Conservation (phyloP, 768 basidiomycete species). For the Xanthoconium stramineum region DNA sequence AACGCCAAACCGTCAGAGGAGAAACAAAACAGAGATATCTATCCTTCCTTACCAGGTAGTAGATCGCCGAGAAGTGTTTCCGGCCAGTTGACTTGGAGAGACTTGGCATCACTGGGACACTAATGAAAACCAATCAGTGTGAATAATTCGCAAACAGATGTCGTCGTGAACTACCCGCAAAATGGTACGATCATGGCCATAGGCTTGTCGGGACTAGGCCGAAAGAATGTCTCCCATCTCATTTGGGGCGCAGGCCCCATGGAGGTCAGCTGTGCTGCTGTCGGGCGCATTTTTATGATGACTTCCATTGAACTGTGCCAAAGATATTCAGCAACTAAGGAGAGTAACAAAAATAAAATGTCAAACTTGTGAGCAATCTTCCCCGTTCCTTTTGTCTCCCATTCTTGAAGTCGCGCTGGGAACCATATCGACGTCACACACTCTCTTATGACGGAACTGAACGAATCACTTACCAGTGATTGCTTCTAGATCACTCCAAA, state of each 20-base stretch:
- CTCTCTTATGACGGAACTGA: constrained; percentile 5
- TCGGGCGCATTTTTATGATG: constrained; percentile 53
- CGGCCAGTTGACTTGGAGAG: constrained; percentile 12
- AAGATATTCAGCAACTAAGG: not conserved
- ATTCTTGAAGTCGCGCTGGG: constrained; percentile 32
- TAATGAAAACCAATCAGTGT: constrained; percentile 2
- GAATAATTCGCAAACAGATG: not conserved
- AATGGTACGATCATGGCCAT: constrained; percentile 41
- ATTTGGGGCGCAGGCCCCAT: constrained; percentile 40
- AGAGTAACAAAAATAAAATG: not conserved
- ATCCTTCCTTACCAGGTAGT: not conserved
- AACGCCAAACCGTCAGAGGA: not conserved
- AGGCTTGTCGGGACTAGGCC: constrained; percentile 51
- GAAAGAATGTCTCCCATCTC: constrained; percentile 53
- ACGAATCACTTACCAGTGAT: constrained; percentile 35
- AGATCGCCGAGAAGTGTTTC: constrained; percentile 26
- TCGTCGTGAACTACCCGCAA: constrained; percentile 34
- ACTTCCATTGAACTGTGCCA: constrained; percentile 51
- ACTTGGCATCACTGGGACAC: constrained; percentile 20
- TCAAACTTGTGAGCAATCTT: constrained; percentile 54
- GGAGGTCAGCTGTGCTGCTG: constrained; percentile 43
- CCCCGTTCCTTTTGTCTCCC: constrained; percentile 40
- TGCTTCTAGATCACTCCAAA: constrained; percentile 38
- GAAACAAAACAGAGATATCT: not conserved
- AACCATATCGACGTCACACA: not conserved